phyloP scores from a whole-genome alignment of 768 basidiomycete species.

The Rhizopogon vinicolor region DNA sequence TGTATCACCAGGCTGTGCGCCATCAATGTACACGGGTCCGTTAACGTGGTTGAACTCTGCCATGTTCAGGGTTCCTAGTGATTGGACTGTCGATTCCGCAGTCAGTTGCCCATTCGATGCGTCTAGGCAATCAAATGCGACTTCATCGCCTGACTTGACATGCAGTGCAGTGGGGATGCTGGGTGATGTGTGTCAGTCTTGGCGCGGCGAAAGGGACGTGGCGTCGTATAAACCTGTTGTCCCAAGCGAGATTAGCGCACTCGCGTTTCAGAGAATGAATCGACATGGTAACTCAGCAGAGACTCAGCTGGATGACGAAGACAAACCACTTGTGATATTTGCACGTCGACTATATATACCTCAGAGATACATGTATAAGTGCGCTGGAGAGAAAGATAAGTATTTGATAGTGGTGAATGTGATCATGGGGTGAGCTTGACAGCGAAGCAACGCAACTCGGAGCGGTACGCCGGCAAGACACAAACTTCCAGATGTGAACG shows the following conservation, averaged over 20 bases:
- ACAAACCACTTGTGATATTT: neutral
- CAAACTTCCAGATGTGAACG: too few relatives aligned
- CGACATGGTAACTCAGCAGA: slow-evolving; percentile 26
- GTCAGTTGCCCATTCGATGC: slow-evolving; percentile 58
- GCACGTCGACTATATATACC: neutral
- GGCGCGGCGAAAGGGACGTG: neutral
- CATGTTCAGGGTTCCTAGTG: slow-evolving; percentile 39
- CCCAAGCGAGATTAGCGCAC: slow-evolving; percentile 55
- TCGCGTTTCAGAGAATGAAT: slow-evolving; percentile 51
- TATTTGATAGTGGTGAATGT: too few relatives aligned
- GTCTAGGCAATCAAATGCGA: slow-evolving; percentile 58
- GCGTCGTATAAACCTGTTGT: slow-evolving; percentile 41
- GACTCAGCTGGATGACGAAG: neutral
- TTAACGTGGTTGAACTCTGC: slow-evolving; percentile 53
- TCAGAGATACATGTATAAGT: neutral
- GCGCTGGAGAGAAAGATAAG: too few relatives aligned
- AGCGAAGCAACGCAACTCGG: too few relatives aligned
- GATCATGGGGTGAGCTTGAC: too few relatives aligned
- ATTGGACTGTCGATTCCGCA: slow-evolving; percentile 29
- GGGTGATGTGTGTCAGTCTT: neutral
- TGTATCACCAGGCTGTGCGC: slow-evolving; percentile 51
- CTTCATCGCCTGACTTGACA: slow-evolving; percentile 47
- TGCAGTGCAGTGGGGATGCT: slow-evolving; percentile 50
- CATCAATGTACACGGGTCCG: slow-evolving; percentile 52
- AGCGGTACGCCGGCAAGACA: too few relatives aligned